These are phyloP conservation scores for Fusarium ambrosium DNA, from an alignment of 2,329 filamentous ascomycete genomes.

Conservation along the genomic window DNA sequence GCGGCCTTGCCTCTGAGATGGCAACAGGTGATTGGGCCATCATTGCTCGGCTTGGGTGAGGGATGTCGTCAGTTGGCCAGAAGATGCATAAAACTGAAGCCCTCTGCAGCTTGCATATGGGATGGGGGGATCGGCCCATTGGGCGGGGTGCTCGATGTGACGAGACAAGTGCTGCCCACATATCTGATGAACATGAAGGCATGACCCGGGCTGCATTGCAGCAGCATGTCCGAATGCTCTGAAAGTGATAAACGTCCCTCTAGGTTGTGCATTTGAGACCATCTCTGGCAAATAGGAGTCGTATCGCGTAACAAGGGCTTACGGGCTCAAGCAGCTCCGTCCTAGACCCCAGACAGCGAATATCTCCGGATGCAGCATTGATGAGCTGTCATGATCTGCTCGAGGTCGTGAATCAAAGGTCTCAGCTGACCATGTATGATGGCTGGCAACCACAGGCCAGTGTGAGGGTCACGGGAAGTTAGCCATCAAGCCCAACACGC, in stretches of 20 bases:
- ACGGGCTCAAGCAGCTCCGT: slow-evolving; percentile 26
- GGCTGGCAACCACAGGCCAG: slow-evolving; percentile 26
- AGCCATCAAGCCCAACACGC: slow-evolving; percentile 22
- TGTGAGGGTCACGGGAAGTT: slow-evolving; percentile 32
- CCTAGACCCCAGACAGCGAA: slow-evolving; percentile 31
- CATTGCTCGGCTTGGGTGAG: slow-evolving; percentile 27
- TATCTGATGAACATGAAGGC: slow-evolving; percentile 31
- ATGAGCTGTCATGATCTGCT: slow-evolving; percentile 44
- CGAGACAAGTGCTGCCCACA: slow-evolving; percentile 16
- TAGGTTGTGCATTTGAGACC: slow-evolving; percentile 20
- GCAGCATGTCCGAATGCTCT: slow-evolving; percentile 30
- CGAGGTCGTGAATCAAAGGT: slow-evolving; percentile 18
- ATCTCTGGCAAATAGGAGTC: slow-evolving; percentile 28
- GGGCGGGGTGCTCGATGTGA: slow-evolving; percentile 34
- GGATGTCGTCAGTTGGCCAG: slow-evolving; percentile 28
- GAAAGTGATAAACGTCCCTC: slow-evolving; percentile 13
- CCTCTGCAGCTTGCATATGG: slow-evolving; percentile 19
- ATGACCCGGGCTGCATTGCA: slow-evolving; percentile 38
- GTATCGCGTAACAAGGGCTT: slow-evolving; percentile 13
- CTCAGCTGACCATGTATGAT: slow-evolving; percentile 29
- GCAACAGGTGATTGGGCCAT: slow-evolving; percentile 29
- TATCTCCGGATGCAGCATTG: slow-evolving; percentile 37
- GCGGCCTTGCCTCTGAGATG: slow-evolving; percentile 21
- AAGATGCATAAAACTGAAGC: slow-evolving; percentile 34
- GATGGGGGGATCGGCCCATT: slow-evolving; percentile 39